Conservation (phyloP, 2,329 filamentous ascomycete species). For the Fusarium sp. region DNA sequence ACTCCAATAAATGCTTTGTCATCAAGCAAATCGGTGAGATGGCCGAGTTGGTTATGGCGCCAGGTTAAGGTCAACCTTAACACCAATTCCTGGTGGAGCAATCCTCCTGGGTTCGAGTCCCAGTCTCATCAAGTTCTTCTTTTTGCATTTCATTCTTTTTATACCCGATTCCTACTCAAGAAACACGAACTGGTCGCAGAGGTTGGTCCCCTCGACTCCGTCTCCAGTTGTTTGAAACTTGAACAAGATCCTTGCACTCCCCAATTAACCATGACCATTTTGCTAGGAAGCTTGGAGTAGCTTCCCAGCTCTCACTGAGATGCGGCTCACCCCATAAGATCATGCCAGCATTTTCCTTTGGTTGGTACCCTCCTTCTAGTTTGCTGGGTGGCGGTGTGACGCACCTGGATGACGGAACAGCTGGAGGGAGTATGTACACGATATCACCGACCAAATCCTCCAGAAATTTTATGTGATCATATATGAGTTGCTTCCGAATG, state of each 20-base stretch:
- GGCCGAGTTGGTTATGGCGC: slow-evolving; percentile 34
- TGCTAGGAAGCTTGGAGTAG: not conserved
- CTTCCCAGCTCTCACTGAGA: slow-evolving; percentile 20
- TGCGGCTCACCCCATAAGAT: slow-evolving; percentile 26
- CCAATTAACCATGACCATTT: slow-evolving; percentile 18
- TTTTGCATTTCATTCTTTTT: not conserved
- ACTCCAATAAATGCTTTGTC: not conserved
- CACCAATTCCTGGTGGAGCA: slow-evolving; percentile 33
- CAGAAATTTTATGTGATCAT: slow-evolving; percentile 20
- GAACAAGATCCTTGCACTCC: slow-evolving; percentile 8
- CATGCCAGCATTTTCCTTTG: not conserved
- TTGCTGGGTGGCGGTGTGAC: not conserved
- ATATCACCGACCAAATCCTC: slow-evolving; percentile 10
- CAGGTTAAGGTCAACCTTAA: slow-evolving; percentile 34
- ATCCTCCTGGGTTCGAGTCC: slow-evolving; percentile 34
- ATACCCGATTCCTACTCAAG: rapidly evolving
- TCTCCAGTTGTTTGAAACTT: slow-evolving; percentile 10
- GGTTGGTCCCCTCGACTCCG: not conserved
- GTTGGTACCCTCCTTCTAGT: not conserved
- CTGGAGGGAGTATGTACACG: not conserved
- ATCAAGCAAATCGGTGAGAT: slow-evolving; percentile 27
- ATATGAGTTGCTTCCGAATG: slow-evolving; percentile 5
- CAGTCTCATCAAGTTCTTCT: slow-evolving; percentile 20
- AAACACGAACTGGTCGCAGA: not conserved
- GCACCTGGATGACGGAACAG: not conserved